These are phyloP conservation scores for Moniliella sp. DNA, from an alignment of 1,284 basidiomycete species.

Conservation along the genomic window DNA sequence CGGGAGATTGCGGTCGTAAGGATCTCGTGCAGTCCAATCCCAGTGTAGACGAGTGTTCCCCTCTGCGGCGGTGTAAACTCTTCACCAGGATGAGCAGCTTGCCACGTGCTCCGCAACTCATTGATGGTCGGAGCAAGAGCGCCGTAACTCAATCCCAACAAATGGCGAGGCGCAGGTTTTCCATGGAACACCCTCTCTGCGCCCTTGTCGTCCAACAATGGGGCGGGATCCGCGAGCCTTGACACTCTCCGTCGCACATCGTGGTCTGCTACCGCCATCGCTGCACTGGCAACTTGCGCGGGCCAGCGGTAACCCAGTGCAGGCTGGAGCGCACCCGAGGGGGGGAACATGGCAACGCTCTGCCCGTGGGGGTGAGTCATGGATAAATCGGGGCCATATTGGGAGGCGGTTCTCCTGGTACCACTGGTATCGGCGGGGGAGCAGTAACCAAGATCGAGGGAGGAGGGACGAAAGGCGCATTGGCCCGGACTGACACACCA, in stretches of 20 bases:
- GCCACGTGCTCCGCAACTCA: constrained; percentile 5
- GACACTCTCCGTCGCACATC: constrained; percentile 14
- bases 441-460: constrained; percentile 22
- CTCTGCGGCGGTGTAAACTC: background rate
- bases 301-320: constrained; percentile 17
- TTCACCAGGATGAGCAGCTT: constrained; percentile 8
- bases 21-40: constrained; percentile 15
- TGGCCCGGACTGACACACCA: constrained; percentile 16
- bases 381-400: constrained; percentile 13
- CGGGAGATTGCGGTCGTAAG: constrained; percentile 8
- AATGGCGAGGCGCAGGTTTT: constrained; percentile 14
- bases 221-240: constrained; percentile 14
- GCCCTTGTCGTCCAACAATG: constrained; percentile 21
- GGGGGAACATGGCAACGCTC: constrained; percentile 13
- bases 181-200: constrained; percentile 29
- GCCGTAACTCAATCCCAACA: constrained; percentile 14
- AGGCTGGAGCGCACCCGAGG: constrained; percentile 11
- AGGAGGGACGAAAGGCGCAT: constrained; percentile 12
- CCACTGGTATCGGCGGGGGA: constrained; percentile 13
- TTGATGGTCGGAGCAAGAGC: constrained; percentile 14
- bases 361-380: constrained; percentile 19
- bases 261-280: constrained; percentile 11
- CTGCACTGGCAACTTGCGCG: constrained; percentile 11
- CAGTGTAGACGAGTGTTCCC: constrained; percentile 18
- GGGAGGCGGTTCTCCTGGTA: no score